Conservation (phyloP, 2,329 filamentous ascomycete species). For the Graphilbum ipis-grandicollis region DNA sequence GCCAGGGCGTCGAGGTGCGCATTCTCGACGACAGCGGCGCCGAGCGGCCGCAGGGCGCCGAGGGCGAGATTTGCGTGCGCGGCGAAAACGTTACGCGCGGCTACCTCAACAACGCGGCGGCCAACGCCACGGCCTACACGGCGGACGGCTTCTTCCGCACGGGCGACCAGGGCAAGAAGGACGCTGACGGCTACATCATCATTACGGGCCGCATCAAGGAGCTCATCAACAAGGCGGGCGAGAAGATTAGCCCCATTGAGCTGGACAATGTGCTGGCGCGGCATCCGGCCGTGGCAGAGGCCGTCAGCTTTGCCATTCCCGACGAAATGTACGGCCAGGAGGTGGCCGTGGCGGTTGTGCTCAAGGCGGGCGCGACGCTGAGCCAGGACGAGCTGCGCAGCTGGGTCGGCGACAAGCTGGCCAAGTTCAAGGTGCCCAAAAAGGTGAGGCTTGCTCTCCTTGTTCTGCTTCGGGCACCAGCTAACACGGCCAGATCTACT, state of each 20-base stretch:
- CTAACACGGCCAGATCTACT: constrained; percentile 43
- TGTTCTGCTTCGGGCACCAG: too few relatives aligned
- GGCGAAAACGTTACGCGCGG: constrained; percentile 74
- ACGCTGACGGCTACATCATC: constrained; percentile 64
- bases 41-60: constrained; percentile 48
- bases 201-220: constrained; percentile 92
- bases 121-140: constrained; percentile 60
- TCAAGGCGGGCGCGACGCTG: constrained; percentile 45
- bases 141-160: constrained; percentile 71
- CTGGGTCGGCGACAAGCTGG: constrained; percentile 53
- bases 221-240: constrained; percentile 77
- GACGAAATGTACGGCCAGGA: constrained; percentile 77
- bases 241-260: constrained; percentile 81
- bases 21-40: constrained; percentile 57
- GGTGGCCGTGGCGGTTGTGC: constrained; percentile 57
- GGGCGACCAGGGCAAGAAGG: constrained; percentile 69
- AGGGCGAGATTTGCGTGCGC: constrained; percentile 69
- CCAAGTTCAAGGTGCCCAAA: constrained; percentile 76
- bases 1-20: constrained; percentile 66
- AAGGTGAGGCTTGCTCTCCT: constrained; percentile 35
- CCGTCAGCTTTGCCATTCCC: constrained; percentile 67
- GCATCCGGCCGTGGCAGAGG: constrained; percentile 56
- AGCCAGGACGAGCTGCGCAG: constrained; percentile 42
- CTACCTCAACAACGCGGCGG: constrained; percentile 67
- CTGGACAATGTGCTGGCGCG: constrained; percentile 68